Evolutionary conservation across 73 alveolate species (phyloP).

Genomic region (Paramecium biaurelia): DNA sequence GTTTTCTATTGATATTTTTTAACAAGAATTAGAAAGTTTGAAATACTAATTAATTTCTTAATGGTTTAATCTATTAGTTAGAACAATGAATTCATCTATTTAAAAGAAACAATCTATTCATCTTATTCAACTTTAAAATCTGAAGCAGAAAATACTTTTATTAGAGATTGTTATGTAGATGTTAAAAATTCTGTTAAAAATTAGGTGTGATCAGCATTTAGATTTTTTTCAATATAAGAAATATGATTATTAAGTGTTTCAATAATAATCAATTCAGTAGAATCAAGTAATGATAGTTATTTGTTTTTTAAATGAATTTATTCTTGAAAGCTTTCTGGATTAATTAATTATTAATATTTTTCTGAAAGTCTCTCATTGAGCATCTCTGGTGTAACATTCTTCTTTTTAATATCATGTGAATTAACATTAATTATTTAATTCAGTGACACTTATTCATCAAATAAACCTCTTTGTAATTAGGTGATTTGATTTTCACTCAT

Average conservation of each 20-base stretch:
- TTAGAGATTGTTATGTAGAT: not conserved
- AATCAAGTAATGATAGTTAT: not conserved
- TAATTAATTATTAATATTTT: not conserved
- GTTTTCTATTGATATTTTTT: not conserved
- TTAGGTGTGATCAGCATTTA: not conserved
- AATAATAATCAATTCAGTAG: not conserved
- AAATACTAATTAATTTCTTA: not conserved
- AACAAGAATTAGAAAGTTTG: not conserved
- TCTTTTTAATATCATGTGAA: not conserved
- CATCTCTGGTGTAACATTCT: not conserved
- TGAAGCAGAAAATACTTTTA: not conserved
- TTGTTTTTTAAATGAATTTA: not conserved
- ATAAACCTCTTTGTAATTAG: not conserved
- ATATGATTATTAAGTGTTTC: not conserved
- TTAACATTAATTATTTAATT: not conserved
- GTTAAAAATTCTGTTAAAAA: not conserved
- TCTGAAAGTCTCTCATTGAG: not conserved
- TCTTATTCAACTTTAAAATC: not conserved
- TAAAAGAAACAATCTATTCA: not conserved
- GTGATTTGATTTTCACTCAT: not conserved
- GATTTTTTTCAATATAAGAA: not conserved
- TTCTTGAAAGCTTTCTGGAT: not conserved
- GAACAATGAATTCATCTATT: not conserved
- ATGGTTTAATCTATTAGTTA: not conserved
- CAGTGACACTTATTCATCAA: not conserved